phyloP scores from a whole-genome alignment of 805 yeast species.

The Starmerella bacillaris region DNA sequence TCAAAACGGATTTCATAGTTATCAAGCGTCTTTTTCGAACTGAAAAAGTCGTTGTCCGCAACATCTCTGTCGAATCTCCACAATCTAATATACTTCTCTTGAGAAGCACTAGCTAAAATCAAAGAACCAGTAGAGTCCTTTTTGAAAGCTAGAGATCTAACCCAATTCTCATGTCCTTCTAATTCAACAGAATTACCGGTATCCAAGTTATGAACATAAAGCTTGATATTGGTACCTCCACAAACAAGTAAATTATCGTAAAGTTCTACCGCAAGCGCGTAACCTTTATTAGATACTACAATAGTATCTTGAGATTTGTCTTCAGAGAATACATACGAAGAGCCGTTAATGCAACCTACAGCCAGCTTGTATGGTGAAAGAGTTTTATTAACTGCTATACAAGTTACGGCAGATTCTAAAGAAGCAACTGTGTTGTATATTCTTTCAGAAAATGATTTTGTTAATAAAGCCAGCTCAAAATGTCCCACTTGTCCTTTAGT shows the following conservation, averaged over 20 bases:
- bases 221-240: slow-evolving; percentile 24
- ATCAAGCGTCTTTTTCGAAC: slow-evolving; percentile 27
- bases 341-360: slow-evolving; percentile 51
- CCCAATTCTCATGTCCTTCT: slow-evolving; percentile 95
- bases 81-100: slow-evolving; percentile 76
- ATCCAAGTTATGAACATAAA: slow-evolving; percentile 31
- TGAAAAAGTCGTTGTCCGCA: slow-evolving; percentile 56
- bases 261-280: slow-evolving; percentile 18
- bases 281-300: slow-evolving; percentile 15
- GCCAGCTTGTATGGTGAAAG: slow-evolving; percentile 23
- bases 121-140: slow-evolving; percentile 30
- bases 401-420: slow-evolving; percentile 1
- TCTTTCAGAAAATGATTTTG: too few species aligned
- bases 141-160: slow-evolving; percentile 50
- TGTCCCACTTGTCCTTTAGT: slow-evolving; percentile 2
- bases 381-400: slow-evolving; percentile 2
- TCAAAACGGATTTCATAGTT: slow-evolving; percentile 48
- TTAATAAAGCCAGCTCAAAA: neutral
- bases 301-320: slow-evolving; percentile 3
- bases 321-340: slow-evolving; percentile 40
- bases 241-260: slow-evolving; percentile 17
- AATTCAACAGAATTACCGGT: slow-evolving; percentile 22
- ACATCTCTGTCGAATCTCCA: slow-evolving; percentile 42
- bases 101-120: slow-evolving; percentile 74
- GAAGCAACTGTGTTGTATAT: too few species aligned